Percentiles rank a stretch among this genome's conserved stretches.
Evolutionary conservation across 257 asterid genomes (phyloP).

Genomic region (Solanum acaule): DNA sequence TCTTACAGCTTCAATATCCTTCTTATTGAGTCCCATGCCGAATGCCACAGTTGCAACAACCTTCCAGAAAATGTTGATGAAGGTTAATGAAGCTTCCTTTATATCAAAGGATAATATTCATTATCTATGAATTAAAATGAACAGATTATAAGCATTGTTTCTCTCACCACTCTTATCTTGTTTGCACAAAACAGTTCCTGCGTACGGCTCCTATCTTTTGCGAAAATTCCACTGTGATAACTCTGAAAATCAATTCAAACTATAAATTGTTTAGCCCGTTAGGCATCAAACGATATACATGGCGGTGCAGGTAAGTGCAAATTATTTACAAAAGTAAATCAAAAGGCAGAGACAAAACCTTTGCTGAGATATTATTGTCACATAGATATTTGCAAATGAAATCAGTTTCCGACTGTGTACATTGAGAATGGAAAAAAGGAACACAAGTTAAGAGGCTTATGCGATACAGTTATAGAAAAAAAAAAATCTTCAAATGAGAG

Average conservation of each 20-base stretch:
- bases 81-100: background rate
- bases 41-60: constrained; percentile 99
- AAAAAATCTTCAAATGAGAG: background rate
- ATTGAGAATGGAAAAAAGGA: constrained; percentile 3
- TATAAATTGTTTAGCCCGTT: background rate
- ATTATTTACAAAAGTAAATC: constrained; percentile 13
- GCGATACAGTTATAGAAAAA: background rate
- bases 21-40: constrained; percentile 98
- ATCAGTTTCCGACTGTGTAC: constrained; percentile 78
- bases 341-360: constrained; percentile 45
- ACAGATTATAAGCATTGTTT: constrained; percentile 2
- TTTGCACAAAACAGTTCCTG: constrained; percentile 83
- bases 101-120: background rate
- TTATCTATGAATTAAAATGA: background rate
- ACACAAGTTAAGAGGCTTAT: background rate
- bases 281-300: constrained; percentile 4
- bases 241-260: constrained; percentile 38
- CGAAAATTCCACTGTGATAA: constrained; percentile 87
- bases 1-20: constrained; percentile 95
- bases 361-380: constrained; percentile 68
- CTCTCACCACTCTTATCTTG: constrained; percentile 83
- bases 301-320: constrained; percentile 7
- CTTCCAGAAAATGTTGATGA: constrained; percentile 34
- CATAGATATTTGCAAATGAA: constrained; percentile 74
- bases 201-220: constrained; percentile 65